Evolutionary conservation across 495 filamentous ascomycete genomes (phyloP).

Genomic region (Trypethelium eluteriae): DNA sequence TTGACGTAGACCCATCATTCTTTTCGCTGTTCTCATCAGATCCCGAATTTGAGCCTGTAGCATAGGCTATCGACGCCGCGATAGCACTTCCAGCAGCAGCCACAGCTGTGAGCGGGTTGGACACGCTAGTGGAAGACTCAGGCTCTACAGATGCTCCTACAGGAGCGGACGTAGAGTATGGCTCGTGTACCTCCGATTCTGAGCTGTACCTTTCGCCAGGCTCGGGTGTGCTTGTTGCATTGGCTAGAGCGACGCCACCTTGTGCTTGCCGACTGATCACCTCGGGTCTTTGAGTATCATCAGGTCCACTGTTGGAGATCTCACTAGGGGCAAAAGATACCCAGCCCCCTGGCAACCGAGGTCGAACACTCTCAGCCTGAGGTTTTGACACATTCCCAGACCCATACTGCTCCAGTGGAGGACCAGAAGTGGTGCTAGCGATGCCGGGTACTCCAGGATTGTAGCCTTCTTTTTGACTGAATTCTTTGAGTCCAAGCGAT

Average conservation of each 20-base stretch:
- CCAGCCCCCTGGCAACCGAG: constrained; percentile 59
- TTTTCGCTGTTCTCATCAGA: constrained; percentile 12
- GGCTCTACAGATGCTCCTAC: background rate
- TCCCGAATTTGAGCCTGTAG: background rate
- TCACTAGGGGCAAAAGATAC: constrained; percentile 45
- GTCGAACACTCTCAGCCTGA: constrained; percentile 41
- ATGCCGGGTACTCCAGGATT: background rate
- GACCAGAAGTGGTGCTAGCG: background rate
- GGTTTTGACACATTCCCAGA: background rate
- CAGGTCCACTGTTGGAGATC: background rate
- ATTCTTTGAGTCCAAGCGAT: background rate
- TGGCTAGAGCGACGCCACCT: background rate
- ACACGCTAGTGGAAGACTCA: background rate
- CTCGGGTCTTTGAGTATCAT: background rate
- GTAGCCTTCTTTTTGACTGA: background rate
- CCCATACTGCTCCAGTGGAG: background rate
- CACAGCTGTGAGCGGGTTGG: constrained; percentile 27
- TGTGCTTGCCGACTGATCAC: background rate
- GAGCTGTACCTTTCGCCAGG: background rate
- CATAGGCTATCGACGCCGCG: constrained; percentile 20
- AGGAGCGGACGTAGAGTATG: background rate
- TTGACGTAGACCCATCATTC: background rate
- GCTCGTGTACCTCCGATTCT: background rate
- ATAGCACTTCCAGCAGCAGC: constrained; percentile 29
- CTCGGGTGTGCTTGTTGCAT: background rate